Conservation (phyloP, 768 basidiomycete genomes). For the Mycena olivaceomarginata region DNA sequence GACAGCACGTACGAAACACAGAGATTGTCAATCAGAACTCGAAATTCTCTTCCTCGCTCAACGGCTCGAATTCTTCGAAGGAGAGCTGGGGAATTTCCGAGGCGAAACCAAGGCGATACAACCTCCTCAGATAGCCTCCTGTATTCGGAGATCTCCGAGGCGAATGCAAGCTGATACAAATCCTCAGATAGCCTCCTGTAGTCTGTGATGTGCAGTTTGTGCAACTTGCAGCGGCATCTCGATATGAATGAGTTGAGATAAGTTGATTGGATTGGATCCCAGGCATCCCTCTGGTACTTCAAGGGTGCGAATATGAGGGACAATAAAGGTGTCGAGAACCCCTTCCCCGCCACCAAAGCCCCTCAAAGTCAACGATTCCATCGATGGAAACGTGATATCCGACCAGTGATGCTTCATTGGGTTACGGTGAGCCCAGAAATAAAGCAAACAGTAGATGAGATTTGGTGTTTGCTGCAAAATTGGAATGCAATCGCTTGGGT, state of each 20-base stretch:
- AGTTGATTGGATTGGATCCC: background rate
- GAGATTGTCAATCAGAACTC: too few species aligned
- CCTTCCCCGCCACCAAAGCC: background rate
- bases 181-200: background rate
- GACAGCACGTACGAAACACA: too few species aligned
- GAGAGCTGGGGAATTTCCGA: too few species aligned
- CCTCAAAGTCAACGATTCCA: background rate
- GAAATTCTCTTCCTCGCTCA: too few species aligned
- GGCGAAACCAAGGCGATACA: too few species aligned
- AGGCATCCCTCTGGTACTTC: background rate
- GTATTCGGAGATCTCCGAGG: too few species aligned
- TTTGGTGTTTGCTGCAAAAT: background rate
- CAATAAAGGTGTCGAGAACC: background rate
- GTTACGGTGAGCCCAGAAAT: too few species aligned
- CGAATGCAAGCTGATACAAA: background rate
- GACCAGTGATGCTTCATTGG: background rate
- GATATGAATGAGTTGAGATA: background rate
- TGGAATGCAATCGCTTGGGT: background rate
- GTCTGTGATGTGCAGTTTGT: background rate
- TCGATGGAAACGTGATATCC: background rate
- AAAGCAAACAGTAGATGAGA: background rate
- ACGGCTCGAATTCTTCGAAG: too few species aligned
- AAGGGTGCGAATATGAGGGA: background rate
- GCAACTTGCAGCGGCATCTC: background rate
- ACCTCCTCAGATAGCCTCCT: too few species aligned